These are phyloP conservation scores for Fusarium foetens DNA, from an alignment of 2,329 filamentous ascomycete species.

Conservation along the genomic window DNA sequence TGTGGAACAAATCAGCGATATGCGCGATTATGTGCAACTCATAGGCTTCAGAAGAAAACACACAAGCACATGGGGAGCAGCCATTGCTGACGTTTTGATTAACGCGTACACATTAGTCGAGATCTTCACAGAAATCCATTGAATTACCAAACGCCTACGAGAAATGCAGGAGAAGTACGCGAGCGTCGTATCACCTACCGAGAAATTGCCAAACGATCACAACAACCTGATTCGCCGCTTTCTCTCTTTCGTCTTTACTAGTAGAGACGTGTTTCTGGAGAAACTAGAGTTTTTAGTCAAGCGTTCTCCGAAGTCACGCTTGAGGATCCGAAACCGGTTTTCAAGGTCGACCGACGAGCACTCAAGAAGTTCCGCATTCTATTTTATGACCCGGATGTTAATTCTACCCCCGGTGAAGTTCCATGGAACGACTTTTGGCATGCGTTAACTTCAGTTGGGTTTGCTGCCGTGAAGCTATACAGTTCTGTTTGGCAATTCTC, in stretches of 20 bases:
- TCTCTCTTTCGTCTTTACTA: not conserved
- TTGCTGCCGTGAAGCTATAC: not conserved
- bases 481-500: not conserved
- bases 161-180: not conserved
- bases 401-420: not conserved
- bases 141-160: not conserved
- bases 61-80: not conserved
- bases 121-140: accelerated
- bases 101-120: not conserved
- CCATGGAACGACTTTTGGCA: not conserved
- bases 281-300: not conserved
- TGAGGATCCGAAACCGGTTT: not conserved
- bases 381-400: not conserved
- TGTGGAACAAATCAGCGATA: not conserved
- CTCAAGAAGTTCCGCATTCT: not conserved
- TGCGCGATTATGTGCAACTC: not conserved
- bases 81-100: not conserved
- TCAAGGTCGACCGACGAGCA: not conserved
- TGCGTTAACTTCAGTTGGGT: not conserved
- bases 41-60: not conserved
- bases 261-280: accelerated
- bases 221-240: not conserved
- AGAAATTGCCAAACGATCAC: not conserved
- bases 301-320: not conserved
- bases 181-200: accelerated